Evolutionary conservation across 148 eudicot species (phyloP).

Genomic region (Fagopyrum homotropicum): DNA sequence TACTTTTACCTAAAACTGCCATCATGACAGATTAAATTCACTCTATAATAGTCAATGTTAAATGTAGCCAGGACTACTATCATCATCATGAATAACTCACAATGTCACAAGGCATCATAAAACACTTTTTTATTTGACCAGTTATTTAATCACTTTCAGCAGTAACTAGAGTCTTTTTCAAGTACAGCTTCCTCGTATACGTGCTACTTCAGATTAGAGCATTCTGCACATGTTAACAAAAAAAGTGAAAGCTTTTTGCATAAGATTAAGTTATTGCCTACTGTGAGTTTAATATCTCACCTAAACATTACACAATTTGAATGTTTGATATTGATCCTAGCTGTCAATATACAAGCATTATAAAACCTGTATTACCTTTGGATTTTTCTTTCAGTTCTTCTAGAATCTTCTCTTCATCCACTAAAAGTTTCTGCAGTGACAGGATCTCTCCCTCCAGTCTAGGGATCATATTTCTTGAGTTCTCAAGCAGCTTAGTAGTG

Average conservation of each 20-base stretch:
- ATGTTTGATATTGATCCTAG: neutral
- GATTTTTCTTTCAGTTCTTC: conserved; percentile 72
- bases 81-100: neutral
- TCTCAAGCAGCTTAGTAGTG: conserved; percentile 49
- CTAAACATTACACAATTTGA: neutral
- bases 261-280: neutral
- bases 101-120: neutral
- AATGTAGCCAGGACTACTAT: neutral
- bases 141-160: neutral
- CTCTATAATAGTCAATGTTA: neutral
- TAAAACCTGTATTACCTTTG: conserved; percentile 44
- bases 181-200: neutral
- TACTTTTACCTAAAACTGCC: neutral
- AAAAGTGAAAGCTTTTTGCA: conserved; percentile 1
- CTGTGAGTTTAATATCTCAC: neutral
- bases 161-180: neutral
- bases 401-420: conserved; percentile 66
- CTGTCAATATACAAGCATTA: neutral
- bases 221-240: too few species aligned
- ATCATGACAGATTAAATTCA: neutral
- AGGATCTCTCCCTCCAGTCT: conserved; percentile 71
- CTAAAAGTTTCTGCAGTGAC: conserved; percentile 53
- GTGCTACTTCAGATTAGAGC: too few species aligned
- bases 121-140: neutral
- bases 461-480: conserved; percentile 62